Percentiles rank a stretch among this genome's conserved stretches.
Conservation (phyloP, 257 asterid species). For the Solanum sejunctum region DNA sequence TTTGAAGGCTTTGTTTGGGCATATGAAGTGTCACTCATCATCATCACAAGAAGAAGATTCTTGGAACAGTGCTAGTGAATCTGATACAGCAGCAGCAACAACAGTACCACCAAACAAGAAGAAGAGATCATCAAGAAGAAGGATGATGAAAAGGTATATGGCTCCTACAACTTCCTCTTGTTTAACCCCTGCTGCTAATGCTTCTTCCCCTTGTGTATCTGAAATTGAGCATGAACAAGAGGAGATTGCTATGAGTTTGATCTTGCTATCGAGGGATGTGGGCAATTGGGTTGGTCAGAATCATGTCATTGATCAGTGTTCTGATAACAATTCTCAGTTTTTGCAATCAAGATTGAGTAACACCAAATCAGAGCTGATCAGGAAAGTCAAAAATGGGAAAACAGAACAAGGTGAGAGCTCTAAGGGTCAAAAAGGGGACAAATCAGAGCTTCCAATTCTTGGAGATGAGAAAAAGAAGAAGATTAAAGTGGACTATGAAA, state of each 20-base stretch:
- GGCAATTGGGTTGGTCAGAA: conserved; percentile 19
- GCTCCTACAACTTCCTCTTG: conserved; percentile 26
- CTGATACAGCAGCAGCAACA: conserved; percentile 32
- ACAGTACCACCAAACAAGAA: conserved; percentile 21
- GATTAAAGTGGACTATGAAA: not conserved
- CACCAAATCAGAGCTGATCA: conserved; percentile 7
- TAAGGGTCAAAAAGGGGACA: conserved; percentile 4
- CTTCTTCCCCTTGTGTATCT: conserved; percentile 15
- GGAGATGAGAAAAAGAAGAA: not conserved
- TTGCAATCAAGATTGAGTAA: not conserved
- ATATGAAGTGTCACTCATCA: conserved; percentile 72
- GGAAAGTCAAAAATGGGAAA: conserved; percentile 6
- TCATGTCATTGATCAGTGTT: conserved; percentile 23
- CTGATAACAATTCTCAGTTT: conserved; percentile 13
- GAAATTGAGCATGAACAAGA: conserved; percentile 52
- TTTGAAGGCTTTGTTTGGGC: conserved; percentile 83
- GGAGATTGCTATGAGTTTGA: conserved; percentile 78
- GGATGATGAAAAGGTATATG: conserved; percentile 43
- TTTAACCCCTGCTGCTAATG: conserved; percentile 15
- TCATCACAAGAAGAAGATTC: conserved; percentile 19
- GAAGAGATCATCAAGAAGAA: conserved; percentile 51
- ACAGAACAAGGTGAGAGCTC: conserved; percentile 5
- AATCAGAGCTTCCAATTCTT: conserved; percentile 1
- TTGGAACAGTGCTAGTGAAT: conserved; percentile 28
- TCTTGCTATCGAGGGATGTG: conserved; percentile 55